Conservation (phyloP, 768 basidiomycete genomes). For the Paxillus ammoniavirescens region DNA sequence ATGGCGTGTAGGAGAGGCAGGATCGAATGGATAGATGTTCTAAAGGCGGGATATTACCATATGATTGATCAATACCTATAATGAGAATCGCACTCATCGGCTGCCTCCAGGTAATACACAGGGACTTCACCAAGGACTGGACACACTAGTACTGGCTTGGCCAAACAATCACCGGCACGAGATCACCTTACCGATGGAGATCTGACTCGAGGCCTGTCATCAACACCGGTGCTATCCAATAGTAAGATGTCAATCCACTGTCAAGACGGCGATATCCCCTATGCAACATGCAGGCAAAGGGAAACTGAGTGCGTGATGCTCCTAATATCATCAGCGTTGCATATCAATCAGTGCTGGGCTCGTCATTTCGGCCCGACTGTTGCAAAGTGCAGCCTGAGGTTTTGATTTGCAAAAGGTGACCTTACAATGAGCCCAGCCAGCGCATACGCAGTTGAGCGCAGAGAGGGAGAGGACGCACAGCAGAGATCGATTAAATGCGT, state of each 20-base stretch:
- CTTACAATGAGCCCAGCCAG: background rate
- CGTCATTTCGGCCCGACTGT: background rate
- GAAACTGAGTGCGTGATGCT: background rate
- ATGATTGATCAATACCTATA: background rate
- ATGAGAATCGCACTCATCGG: background rate
- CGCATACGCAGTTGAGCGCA: background rate
- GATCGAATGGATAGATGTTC: background rate
- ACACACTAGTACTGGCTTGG: slow-evolving; percentile 3
- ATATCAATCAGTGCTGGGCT: background rate
- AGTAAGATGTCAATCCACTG: background rate
- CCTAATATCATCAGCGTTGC: background rate
- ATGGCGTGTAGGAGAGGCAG: background rate
- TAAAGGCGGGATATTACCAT: background rate
- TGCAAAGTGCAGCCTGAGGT: background rate
- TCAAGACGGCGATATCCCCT: background rate
- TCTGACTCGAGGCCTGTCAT: background rate
- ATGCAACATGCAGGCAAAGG: too few relatives aligned
- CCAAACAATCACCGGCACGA: background rate
- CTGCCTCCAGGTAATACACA: background rate
- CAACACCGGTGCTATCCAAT: background rate
- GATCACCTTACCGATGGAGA: background rate
- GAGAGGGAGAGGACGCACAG: background rate
- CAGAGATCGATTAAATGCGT: background rate
- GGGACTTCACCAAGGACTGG: background rate
- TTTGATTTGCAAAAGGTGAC: background rate